These are phyloP conservation scores for Malus orientalis DNA, from an alignment of 306 rosid genomes.

Conservation along the genomic window DNA sequence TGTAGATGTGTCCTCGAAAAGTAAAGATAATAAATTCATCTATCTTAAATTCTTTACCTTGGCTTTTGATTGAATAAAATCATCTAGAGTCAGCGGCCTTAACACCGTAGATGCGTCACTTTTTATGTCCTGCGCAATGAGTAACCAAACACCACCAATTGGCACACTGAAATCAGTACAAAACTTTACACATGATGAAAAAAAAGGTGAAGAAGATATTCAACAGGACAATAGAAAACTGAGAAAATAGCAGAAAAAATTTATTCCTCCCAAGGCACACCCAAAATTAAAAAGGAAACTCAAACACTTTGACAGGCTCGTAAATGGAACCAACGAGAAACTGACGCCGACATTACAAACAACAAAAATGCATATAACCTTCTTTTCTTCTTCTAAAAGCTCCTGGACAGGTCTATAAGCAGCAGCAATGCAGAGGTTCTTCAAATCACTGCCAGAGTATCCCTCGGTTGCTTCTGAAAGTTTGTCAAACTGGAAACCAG, in stretches of 20 bases:
- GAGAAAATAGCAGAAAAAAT: background rate
- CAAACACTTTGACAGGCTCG: background rate
- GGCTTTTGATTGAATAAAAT: conserved; percentile 73
- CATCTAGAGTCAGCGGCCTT: conserved; percentile 67
- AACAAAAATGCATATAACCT: conserved; percentile 31
- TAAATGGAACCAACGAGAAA: background rate
- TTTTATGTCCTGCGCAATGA: conserved; percentile 36
- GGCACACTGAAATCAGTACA: background rate
- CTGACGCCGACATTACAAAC: background rate
- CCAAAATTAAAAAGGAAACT: background rate
- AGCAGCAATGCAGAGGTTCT: conserved; percentile 96
- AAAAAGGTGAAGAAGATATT: background rate
- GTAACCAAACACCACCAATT: background rate
- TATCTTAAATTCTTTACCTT: conserved; percentile 38
- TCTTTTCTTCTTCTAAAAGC: conserved; percentile 69
- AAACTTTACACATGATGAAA: background rate
- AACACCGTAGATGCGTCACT: conserved; percentile 16
- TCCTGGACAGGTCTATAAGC: conserved; percentile 96
- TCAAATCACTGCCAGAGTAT: conserved; percentile 96
- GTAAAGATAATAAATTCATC: background rate
- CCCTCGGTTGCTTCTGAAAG: conserved; percentile 86
- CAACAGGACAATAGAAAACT: background rate
- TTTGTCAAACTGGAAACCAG: conserved; percentile 59
- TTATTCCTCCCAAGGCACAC: background rate
- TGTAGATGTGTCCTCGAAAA: background rate